Conservation (phyloP, 1,284 basidiomycete genomes). For the Boletus holoroseus region DNA sequence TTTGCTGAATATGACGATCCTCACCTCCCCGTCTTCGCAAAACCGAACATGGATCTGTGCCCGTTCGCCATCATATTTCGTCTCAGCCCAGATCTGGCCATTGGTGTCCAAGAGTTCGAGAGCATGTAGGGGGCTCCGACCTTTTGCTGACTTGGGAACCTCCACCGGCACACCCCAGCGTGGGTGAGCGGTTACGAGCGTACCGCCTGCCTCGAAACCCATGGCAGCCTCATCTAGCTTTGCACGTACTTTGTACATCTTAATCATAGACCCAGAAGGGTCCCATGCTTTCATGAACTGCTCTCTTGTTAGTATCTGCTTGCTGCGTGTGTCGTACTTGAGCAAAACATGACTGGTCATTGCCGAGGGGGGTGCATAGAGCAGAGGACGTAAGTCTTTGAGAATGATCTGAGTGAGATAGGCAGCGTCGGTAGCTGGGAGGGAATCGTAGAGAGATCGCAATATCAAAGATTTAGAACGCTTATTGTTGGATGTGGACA, state of each 20-base stretch:
- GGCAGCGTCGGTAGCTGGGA: conserved; percentile 57
- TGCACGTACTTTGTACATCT: conserved; percentile 50
- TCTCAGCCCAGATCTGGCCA: conserved; percentile 70
- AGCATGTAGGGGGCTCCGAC: conserved; percentile 51
- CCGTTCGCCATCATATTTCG: conserved; percentile 87
- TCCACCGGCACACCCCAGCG: conserved; percentile 50
- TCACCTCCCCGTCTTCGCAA: conserved; percentile 33
- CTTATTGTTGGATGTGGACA: conserved; percentile 22
- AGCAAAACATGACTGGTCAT: conserved; percentile 44
- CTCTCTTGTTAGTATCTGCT: conserved; percentile 51
- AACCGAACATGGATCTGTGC: conserved; percentile 80
- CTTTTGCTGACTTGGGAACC: conserved; percentile 78
- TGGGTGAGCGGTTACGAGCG: conserved; percentile 22
- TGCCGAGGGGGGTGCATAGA: conserved; percentile 56
- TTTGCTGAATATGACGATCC: conserved; percentile 79
- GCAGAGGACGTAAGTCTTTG: conserved; percentile 72
- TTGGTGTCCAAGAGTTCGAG: conserved; percentile 45
- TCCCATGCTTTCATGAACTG: conserved; percentile 74
- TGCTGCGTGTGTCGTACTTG: conserved; percentile 51
- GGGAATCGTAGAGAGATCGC: conserved; percentile 45
- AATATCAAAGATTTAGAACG: conserved; percentile 42
- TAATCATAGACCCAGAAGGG: conserved; percentile 47
- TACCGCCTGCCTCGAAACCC: conserved; percentile 40
- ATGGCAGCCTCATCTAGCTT: conserved; percentile 57
- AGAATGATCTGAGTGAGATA: conserved; percentile 79